Evolutionary conservation across 2,329 filamentous ascomycete species (phyloP).

Genomic region (Eutypella sp.): DNA sequence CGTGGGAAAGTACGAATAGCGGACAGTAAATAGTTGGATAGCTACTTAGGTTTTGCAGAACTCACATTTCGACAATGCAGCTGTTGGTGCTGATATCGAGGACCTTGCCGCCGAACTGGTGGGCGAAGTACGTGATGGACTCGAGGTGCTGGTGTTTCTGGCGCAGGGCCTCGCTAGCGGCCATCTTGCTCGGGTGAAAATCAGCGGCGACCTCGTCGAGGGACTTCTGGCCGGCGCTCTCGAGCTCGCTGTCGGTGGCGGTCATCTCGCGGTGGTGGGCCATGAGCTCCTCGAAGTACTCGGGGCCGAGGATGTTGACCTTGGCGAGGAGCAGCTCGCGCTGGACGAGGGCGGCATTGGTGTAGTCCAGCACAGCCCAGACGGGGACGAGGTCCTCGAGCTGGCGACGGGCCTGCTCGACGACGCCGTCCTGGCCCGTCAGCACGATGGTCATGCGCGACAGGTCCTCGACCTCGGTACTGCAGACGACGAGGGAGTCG

Average conservation of each 20-base stretch:
- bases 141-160: constrained; percentile 98
- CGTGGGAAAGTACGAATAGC: no score
- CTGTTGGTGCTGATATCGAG: constrained; percentile 97
- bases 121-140: constrained; percentile 91
- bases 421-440: constrained; percentile 91
- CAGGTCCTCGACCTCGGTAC: constrained; percentile 92
- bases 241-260: constrained; percentile 38
- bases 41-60: constrained; percentile 15
- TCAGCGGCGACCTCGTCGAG: constrained; percentile 53
- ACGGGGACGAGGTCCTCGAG: constrained; percentile 95
- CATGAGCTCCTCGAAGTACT: constrained; percentile 96
- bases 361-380: constrained; percentile 98
- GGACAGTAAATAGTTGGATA: no score
- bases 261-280: constrained; percentile 91
- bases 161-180: constrained; percentile 80
- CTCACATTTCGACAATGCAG: constrained; percentile 96
- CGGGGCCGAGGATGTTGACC: constrained; percentile 91
- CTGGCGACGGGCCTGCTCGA: constrained; percentile 93
- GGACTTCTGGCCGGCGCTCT: constrained; percentile 30
- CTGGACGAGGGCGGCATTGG: constrained; percentile 85
- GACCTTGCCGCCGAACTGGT: constrained; percentile 97
- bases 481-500: constrained; percentile 95
- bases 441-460: constrained; percentile 99
- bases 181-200: constrained; percentile 86
- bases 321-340: constrained; percentile 93